Base-by-base conservation (phyloP, 1,284 basidiomycete genomes). In the Pseudozyma flocculosa region DNA sequence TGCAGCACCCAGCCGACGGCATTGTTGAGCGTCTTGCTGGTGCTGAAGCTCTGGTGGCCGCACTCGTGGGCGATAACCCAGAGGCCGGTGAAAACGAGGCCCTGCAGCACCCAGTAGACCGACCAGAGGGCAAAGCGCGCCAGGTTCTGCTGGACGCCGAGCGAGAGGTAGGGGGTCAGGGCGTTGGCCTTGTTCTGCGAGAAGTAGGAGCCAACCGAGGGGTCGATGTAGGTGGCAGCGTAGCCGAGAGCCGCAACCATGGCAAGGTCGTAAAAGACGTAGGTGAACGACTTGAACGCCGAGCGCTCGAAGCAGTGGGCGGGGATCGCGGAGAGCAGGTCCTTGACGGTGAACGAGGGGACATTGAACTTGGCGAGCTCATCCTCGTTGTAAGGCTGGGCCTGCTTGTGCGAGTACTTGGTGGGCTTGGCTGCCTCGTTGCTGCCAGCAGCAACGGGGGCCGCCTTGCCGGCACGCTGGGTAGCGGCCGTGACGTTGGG, bases 41-140 rank as follows among this genome's bases (percentile, higher is more conserved):
- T 87, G n/a, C 92, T 95, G 83, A 91, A 98, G 0, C 90, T 89
- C 80, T 96, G 94, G 80, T 98, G 95, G 42, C 95, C 94, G 73
- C 73, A 75, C 61, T 75, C 73, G 61, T 75, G 70, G 18, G 87
- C 93, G 61, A 95, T 83, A 65, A 96, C 88, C 93, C 93, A 96
- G 47, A 96, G 81, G 70, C 94, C 95, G 29, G 93, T 98, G 24
- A 85, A 88, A 60, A 92, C 89, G 43, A 95, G 84, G 51, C 93
- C 93, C n/a, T 86, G 81, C 65, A 83, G 83, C 80, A 95, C 87
- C 51, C 85, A 83, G 81, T 97, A 97, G 40, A 87, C 61, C 15
- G 86, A 82, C 92, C 92, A 97, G 34, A 91, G 76, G 1, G 85
- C 82, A 73, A 89, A 82, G 34, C 85, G 83, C 30, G 85, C 85